Evolutionary conservation across 2,329 filamentous ascomycete genomes (phyloP), one percentile per base, ranked within the genome.

Genomic region (Neoarthrinium moseri): DNA sequence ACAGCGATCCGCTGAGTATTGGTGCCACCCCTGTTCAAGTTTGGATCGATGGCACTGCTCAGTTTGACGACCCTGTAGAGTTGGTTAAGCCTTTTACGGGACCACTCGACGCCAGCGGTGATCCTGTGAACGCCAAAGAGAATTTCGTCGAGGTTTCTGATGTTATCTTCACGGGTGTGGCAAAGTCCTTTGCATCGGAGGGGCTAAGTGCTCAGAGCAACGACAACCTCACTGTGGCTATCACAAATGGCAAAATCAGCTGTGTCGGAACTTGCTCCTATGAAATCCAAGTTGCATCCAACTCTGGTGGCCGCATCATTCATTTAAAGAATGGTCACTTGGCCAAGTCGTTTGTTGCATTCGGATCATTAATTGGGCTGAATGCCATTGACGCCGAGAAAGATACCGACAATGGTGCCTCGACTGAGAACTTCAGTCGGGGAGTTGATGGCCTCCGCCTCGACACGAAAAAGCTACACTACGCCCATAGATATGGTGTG

Each of bases 41-140:
- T 2, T 84, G 79, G 77, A 84, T 84, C 47, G 81, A 84, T 46
- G 81, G 81, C 4, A 74, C 67, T 7, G 68, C 75, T 2, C 83
- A 86, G 55, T 80, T 76, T 48, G 68, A 80, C 26, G 62, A 73
- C 8, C 77, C 78, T 0, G 59, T 83, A 10, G 72, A 78, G 62
- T 67, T 84, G 7, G 56, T 65, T 3, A 84, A 85, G 63, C 69
- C 76, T 0, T 35, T 60, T 4, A 56, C 58, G 1, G 53, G 62
- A 2, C 67, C 72, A 0, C 65, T 75, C 11, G 58, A 62, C 2
- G 69, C 70, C 0, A 59, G 74, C n/a, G 47, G 60, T 11, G 64
- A 64, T 17, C 67, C 77, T 2, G 60, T 63, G n/a, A 54, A 66
- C 2, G 65, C 72, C 10, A 60, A 67, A 0, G 70, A 75, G 10